Percentiles rank a stretch among this genome's conserved stretches.
phyloP scores from a whole-genome alignment of 148 eudicot genomes.

The Chenopodium album region DNA sequence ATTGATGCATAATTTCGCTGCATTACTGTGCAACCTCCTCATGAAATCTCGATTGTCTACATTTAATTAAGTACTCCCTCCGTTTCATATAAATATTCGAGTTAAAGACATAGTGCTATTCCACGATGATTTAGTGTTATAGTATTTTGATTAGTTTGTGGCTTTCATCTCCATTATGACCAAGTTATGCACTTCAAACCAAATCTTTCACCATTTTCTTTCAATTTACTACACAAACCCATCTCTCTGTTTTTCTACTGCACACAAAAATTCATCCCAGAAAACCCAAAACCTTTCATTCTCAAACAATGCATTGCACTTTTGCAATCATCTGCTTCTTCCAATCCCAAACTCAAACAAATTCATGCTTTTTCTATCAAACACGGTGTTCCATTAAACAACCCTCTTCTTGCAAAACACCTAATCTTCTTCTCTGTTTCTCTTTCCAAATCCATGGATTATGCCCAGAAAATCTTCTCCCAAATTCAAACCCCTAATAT shows the following conservation, averaged over 20 bases:
- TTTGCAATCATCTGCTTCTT: constrained; percentile 56
- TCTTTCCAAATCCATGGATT: constrained; percentile 47
- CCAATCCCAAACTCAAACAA: constrained; percentile 58
- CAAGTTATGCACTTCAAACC: constrained; percentile 24
- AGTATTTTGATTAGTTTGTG: too few relatives aligned
- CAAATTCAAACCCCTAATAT: constrained; percentile 59
- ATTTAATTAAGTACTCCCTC: too few relatives aligned
- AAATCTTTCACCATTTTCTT: neutral
- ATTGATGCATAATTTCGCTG: too few relatives aligned
- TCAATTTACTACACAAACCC: constrained; percentile 10
- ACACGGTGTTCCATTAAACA: constrained; percentile 51
- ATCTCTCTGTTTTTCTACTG: constrained; percentile 20
- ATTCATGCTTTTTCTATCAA: constrained; percentile 75
- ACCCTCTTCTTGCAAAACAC: constrained; percentile 62
- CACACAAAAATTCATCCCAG: constrained; percentile 19
- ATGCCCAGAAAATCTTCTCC: constrained; percentile 49
- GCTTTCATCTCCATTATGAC: neutral
- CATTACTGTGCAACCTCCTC: too few relatives aligned
- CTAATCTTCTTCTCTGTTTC: constrained; percentile 63
- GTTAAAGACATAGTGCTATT: too few relatives aligned
- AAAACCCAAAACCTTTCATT: constrained; percentile 39
- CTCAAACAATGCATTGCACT: constrained; percentile 73
- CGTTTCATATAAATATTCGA: too few relatives aligned
- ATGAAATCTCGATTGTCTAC: too few relatives aligned
- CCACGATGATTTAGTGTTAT: too few relatives aligned